A percentile compares a stretch with the other conserved stretches of the same genome.
phyloP scores from a whole-genome alignment of 2,329 filamentous ascomycete genomes.

The Bimuria novae-zelandiae region DNA sequence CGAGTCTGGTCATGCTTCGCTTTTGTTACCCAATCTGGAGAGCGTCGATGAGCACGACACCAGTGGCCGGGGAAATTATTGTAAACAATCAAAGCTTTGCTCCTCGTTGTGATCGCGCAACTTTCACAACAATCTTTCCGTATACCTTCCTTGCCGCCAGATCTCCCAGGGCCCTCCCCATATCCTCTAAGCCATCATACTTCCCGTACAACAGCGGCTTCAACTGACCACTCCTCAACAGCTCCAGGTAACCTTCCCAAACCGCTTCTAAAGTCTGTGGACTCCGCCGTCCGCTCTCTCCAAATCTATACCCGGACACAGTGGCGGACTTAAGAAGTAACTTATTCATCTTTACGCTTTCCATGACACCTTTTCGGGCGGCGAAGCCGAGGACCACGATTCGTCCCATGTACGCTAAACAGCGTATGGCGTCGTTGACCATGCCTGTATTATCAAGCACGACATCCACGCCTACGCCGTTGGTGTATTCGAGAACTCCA shows the following conservation, averaged over 20 bases:
- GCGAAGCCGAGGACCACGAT: constrained; percentile 65
- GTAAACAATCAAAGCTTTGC: constrained; percentile 20
- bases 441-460: constrained; percentile 47
- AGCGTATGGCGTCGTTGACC: constrained; percentile 57
- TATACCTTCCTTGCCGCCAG: constrained; percentile 56
- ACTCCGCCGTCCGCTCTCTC: constrained; percentile 58
- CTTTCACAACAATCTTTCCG: constrained; percentile 61
- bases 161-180: constrained; percentile 57
- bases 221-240: constrained; percentile 55
- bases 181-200: constrained; percentile 57
- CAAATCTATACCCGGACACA: constrained; percentile 62
- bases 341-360: constrained; percentile 39
- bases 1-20: no score
- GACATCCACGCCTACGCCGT: constrained; percentile 58
- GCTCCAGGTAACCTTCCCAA: constrained; percentile 57
- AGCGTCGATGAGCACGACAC: no score
- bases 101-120: not conserved
- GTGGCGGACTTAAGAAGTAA: not conserved
- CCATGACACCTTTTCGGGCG: constrained; percentile 58
- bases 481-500: constrained; percentile 55
- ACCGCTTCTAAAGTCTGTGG: constrained; percentile 54
- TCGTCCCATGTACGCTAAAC: constrained; percentile 45
- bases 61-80: no score
- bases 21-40: no score
- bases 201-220: constrained; percentile 56